These are phyloP conservation scores for Fusarium lateritium DNA, from an alignment of 2,329 filamentous ascomycete species.

Conservation along the genomic window DNA sequence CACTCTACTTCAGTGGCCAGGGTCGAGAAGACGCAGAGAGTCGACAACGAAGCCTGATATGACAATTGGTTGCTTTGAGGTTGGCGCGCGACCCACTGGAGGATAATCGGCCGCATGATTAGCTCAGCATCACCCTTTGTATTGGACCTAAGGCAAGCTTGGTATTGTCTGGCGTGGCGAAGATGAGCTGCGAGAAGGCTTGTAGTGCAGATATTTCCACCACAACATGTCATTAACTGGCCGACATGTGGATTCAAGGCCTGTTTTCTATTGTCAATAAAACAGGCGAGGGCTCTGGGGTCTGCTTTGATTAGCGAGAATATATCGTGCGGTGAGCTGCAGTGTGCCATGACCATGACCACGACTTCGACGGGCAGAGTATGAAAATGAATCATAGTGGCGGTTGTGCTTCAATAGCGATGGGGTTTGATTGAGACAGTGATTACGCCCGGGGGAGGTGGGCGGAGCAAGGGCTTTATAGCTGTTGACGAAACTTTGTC, in stretches of 20 bases:
- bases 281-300: background rate
- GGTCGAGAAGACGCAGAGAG: background rate
- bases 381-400: background rate
- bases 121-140: background rate
- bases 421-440: too few relatives aligned
- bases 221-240: background rate
- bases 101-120: accelerated
- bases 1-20: background rate
- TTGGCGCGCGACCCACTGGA: accelerated
- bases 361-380: background rate
- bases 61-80: background rate
- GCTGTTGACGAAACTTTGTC: too few relatives aligned
- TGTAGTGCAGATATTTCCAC: background rate
- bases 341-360: background rate
- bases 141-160: background rate
- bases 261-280: background rate
- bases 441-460: too few relatives aligned
- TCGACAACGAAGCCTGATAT: background rate
- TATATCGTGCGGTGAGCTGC: background rate
- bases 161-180: background rate
- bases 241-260: background rate
- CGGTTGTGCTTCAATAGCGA: too few relatives aligned
- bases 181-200: background rate
- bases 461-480: too few relatives aligned
- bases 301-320: background rate